Evolutionary conservation across 371 early-diverging fungal genomes (phyloP), one percentile per base, ranked within the genome.

Genomic region (Mucor saturninus): DNA sequence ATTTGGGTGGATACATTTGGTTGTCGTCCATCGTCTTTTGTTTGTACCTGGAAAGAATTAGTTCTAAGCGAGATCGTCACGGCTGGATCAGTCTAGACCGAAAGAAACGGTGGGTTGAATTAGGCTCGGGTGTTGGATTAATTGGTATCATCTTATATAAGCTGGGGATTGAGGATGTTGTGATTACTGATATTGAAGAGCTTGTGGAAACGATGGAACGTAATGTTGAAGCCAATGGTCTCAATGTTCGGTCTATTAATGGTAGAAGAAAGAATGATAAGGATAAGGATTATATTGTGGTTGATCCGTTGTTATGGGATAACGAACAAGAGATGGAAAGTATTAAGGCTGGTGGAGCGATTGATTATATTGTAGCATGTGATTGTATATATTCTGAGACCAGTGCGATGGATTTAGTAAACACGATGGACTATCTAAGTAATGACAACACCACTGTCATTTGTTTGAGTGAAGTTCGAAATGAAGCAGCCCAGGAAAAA

Each of bases 371-470:
- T 4, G 63, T 84, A 4, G 84, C 84, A 0, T 79, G 80, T 51
- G 84, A 84, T 61, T 84, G 84, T 54, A 81, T 84, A 49, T 84
- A 84, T 56, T 84, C 84, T 9, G 84, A 84, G 58, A 80, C 82
- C 15, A 80, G 81, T 56, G 79, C 80, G 3, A 54, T 76, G 29
- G 84, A 79, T 56, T 60, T 84, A 21, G 84, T 79, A 4, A 64
- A 69, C 30, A 81, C 81, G 6, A 77, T 84, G 81, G 75, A 75
- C 5, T 59, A 68, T 15, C 52, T 81, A 9, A 62, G 75, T 2
- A 62, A 39, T 8, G 65, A 71, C n/a, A 62, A 65, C 11, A 83
- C 83, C 26, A 68, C 67, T 3, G 69, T 83, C n/a, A 69, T 83
- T 38, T 79, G 80, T 57, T 69, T 83, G n/a, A 76, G 76, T 60